Evolutionary conservation across 768 basidiomycete genomes (phyloP).

Genomic region (Podaxis rugospora): DNA sequence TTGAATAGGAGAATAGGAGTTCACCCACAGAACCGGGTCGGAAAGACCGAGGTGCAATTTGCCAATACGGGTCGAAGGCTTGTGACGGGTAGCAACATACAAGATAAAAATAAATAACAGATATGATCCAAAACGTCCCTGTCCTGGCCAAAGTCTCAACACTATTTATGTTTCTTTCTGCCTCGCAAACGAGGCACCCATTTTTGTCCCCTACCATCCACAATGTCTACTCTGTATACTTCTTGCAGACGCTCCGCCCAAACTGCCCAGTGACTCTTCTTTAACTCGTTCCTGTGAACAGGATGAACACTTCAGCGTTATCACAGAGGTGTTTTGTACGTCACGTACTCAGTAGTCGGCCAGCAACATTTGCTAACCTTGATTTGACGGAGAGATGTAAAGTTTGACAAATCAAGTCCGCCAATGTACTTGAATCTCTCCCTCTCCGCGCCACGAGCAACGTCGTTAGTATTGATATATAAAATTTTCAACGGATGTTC

Average conservation of each 20-base stretch:
- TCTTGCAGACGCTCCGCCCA: constrained; percentile 5
- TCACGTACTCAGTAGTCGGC: neutral
- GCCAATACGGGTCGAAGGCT: too few relatives aligned
- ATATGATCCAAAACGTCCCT: neutral
- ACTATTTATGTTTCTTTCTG: neutral
- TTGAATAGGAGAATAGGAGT: too few relatives aligned
- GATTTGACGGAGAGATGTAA: neutral
- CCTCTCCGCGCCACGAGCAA: neutral
- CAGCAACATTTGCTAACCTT: neutral
- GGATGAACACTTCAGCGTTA: neutral
- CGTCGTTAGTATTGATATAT: neutral
- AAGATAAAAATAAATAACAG: neutral
- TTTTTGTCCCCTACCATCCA: neutral
- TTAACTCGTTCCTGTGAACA: neutral
- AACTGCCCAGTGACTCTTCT: constrained; percentile 1
- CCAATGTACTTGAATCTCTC: constrained; percentile 7
- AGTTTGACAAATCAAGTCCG: constrained; percentile 2
- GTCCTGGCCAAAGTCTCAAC: neutral
- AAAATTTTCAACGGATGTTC: neutral
- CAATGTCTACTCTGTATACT: neutral
- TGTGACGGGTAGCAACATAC: neutral
- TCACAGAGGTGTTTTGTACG: neutral
- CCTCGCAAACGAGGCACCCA: constrained; percentile 1
- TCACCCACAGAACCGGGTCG: too few relatives aligned
- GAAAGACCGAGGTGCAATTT: neutral